Percentiles rank a stretch among this genome's conserved stretches.
phyloP scores from a whole-genome alignment of 2,329 filamentous ascomycete species.

The Helotiales sp. region DNA sequence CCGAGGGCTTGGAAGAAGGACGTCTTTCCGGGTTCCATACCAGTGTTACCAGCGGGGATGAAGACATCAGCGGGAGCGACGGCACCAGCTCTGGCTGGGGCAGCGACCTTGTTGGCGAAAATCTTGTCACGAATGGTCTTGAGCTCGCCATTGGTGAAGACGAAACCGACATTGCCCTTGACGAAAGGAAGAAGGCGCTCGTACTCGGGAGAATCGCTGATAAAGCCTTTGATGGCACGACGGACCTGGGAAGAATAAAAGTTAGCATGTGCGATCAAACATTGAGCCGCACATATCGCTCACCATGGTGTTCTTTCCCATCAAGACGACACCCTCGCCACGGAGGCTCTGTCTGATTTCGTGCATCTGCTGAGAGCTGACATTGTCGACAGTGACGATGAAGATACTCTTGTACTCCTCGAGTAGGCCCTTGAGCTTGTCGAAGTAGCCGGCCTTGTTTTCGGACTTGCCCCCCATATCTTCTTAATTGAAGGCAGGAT shows the following conservation, averaged over 20 bases:
- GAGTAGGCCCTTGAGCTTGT: constrained; percentile 97
- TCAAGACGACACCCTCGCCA: constrained; percentile 90
- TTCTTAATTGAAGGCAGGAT: constrained; percentile 98
- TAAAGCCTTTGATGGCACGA: constrained; percentile 95
- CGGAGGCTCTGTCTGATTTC: constrained; percentile 95
- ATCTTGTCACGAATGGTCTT: constrained; percentile 94
- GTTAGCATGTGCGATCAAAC: constrained; percentile 15
- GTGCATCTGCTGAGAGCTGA: constrained; percentile 99
- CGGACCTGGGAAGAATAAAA: constrained; percentile 62
- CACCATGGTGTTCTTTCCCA: constrained; percentile 99
- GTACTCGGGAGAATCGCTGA: constrained; percentile 90
- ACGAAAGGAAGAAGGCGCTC: constrained; percentile 95
- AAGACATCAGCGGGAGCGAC: constrained; percentile 91
- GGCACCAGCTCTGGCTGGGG: constrained; percentile 96
- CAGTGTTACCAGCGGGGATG: constrained; percentile 97
- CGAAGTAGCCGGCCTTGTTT: constrained; percentile 97
- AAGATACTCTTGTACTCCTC: constrained; percentile 97
- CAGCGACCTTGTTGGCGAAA: constrained; percentile 94
- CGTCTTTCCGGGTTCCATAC: constrained; percentile 99
- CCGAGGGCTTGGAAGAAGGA: constrained; percentile 99
- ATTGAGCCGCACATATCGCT: neutral
- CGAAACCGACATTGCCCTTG: constrained; percentile 97
- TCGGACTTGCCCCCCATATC: constrained; percentile 97
- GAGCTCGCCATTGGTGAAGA: constrained; percentile 98
- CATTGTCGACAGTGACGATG: constrained; percentile 98